These are phyloP conservation scores for Cyanidioschyzon merolae DNA, from an alignment of 23 red algal species.

Conservation along the genomic window DNA sequence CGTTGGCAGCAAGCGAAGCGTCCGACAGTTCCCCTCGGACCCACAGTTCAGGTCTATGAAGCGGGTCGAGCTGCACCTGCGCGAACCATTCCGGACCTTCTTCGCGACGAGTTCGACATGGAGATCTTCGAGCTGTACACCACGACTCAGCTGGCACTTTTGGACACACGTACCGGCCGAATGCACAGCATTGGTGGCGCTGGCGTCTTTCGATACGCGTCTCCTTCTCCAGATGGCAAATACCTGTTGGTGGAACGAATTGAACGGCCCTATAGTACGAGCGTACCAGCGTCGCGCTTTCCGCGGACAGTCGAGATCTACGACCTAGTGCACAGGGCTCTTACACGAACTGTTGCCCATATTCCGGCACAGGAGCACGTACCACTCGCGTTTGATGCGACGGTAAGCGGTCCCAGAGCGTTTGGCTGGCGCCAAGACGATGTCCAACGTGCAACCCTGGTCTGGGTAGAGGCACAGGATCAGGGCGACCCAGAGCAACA, in stretches of 20 bases:
- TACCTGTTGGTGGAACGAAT: slow-evolving; percentile 76
- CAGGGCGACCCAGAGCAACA: slow-evolving; percentile 61
- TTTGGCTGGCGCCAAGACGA: slow-evolving; percentile 81
- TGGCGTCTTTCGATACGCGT: slow-evolving; percentile 38
- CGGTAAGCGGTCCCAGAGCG: slow-evolving; percentile 41
- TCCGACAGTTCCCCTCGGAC: slow-evolving; percentile 45
- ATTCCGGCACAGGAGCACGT: slow-evolving; percentile 74
- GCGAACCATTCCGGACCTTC: slow-evolving; percentile 63
- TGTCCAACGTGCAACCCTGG: slow-evolving; percentile 28
- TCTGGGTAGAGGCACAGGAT: slow-evolving; percentile 85
- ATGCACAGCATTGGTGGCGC: slow-evolving; percentile 16
- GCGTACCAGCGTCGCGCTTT: slow-evolving; percentile 75
- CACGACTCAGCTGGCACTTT: slow-evolving; percentile 37
- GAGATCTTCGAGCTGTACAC: slow-evolving; percentile 69
- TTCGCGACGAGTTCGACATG: slow-evolving; percentile 57
- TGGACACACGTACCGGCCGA: slow-evolving; percentile 29
- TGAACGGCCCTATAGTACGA: slow-evolving; percentile 43
- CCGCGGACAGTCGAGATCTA: slow-evolving; percentile 69
- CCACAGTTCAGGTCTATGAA: slow-evolving; percentile 46
- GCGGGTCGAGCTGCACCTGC: slow-evolving; percentile 32
- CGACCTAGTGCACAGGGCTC: slow-evolving; percentile 19
- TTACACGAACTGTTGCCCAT: slow-evolving; percentile 43
- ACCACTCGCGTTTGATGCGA: slow-evolving; percentile 76
- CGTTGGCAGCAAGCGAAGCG: slow-evolving; percentile 21
- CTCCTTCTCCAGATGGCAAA: slow-evolving; percentile 52